phyloP scores from a whole-genome alignment of 1,139 yeast genomes.

The Chernovozyma aurita region DNA sequence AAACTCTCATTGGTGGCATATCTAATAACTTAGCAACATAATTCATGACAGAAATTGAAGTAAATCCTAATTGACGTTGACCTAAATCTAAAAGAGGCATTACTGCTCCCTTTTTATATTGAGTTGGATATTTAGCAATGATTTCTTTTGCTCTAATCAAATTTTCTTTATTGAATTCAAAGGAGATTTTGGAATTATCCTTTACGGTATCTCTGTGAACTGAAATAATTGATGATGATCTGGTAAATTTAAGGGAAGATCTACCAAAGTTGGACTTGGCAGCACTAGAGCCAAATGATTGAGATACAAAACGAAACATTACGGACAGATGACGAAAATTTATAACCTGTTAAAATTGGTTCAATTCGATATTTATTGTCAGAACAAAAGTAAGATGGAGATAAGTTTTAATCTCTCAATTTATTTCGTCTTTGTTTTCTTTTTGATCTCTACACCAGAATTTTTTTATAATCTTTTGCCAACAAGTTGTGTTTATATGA shows the following conservation, averaged over 20 bases:
- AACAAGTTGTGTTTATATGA: no score
- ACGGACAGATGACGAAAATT: no score
- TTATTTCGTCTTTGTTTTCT: no score
- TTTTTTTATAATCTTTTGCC: no score
- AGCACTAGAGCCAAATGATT: conserved; percentile 4
- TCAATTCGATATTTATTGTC: no score
- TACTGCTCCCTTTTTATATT: conserved; percentile 82
- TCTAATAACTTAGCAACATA: conserved; percentile 83
- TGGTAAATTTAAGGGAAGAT: conserved; percentile 7
- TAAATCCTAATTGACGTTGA: conserved; percentile 84
- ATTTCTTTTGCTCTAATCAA: conserved; percentile 65
- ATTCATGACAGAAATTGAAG: conserved; percentile 88
- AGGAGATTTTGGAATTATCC: conserved; percentile 66
- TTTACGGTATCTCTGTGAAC: conserved; percentile 72
- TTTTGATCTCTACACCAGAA: no score
- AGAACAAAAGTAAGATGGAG: no score
- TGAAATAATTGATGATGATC: conserved; percentile 45
- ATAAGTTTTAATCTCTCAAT: no score
- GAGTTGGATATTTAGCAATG: conserved; percentile 77
- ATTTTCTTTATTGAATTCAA: conserved; percentile 73
- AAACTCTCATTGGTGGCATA: conserved; percentile 94
- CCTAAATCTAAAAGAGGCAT: conserved; percentile 88
- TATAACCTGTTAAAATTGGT: not conserved
- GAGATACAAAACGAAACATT: conserved; percentile 5
- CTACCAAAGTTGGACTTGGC: conserved; percentile 4